Evolutionary conservation across 306 rosid species (phyloP).

Genomic region (Rubus parviflorus): DNA sequence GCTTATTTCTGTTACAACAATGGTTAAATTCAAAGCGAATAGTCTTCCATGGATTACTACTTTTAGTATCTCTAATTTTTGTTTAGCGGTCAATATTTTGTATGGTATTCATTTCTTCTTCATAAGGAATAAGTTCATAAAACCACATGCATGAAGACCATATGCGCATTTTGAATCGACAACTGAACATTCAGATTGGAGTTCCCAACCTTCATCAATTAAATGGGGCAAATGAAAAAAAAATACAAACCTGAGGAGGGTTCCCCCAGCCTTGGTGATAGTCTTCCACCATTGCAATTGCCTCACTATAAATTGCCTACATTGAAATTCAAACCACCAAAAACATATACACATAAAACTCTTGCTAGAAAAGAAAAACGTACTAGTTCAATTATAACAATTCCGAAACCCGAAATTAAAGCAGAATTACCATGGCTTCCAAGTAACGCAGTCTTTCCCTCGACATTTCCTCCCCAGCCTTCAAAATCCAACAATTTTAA

Average conservation of each 20-base stretch:
- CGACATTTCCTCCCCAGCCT: slow-evolving; percentile 99
- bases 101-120: too few relatives aligned
- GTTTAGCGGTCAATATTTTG: too few relatives aligned
- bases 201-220: not conserved
- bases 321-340: slow-evolving; percentile 21
- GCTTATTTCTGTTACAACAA: not conserved
- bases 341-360: slow-evolving; percentile 8
- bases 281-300: slow-evolving; percentile 88
- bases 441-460: slow-evolving; percentile 80
- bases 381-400: slow-evolving; percentile 2
- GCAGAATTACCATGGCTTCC: slow-evolving; percentile 67
- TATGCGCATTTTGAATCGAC: not conserved
- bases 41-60: not conserved
- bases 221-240: not conserved
- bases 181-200: not conserved
- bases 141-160: not conserved
- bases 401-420: not conserved
- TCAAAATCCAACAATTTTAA: slow-evolving; percentile 21
- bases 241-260: slow-evolving; percentile 63
- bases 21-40: not conserved
- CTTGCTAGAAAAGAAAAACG: not conserved
- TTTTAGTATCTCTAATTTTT: too few relatives aligned
- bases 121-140: not conserved
- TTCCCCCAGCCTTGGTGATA: slow-evolving; percentile 75
- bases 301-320: slow-evolving; percentile 86